These are phyloP conservation scores for Fusarium xylarioides DNA, from an alignment of 2,329 filamentous ascomycete genomes.

Conservation along the genomic window DNA sequence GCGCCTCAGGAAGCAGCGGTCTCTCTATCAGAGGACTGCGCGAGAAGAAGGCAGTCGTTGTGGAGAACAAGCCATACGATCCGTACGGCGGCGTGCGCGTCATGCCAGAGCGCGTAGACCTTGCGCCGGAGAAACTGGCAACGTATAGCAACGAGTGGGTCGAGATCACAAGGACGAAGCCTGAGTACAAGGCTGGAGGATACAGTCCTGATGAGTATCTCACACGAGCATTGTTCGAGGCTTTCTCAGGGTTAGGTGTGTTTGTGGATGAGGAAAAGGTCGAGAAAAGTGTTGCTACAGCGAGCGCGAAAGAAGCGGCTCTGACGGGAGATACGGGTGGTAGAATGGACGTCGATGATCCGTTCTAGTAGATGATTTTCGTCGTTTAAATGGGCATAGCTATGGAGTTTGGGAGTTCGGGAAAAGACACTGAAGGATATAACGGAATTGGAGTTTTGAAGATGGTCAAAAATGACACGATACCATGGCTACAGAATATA, in stretches of 20 bases:
- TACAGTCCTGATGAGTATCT: conserved; percentile 87
- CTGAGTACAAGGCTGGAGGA: conserved; percentile 77
- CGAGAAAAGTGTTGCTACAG: conserved; percentile 48
- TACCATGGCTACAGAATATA: conserved; percentile 8
- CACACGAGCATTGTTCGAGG: conserved; percentile 81
- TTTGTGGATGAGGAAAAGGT: conserved; percentile 82
- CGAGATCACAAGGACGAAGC: conserved; percentile 71
- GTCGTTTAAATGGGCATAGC: conserved; percentile 33
- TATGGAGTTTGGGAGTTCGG: conserved; percentile 37
- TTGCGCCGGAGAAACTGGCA: conserved; percentile 60
- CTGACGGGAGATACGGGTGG: conserved; percentile 44
- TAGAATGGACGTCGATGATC: conserved; percentile 61
- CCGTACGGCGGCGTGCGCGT: conserved; percentile 82
- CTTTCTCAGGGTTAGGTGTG: conserved; percentile 87
- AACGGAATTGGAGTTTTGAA: conserved; percentile 2
- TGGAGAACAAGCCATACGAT: conserved; percentile 80
- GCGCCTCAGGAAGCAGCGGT: conserved; percentile 46
- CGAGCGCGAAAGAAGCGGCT: conserved; percentile 50
- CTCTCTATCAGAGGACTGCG: conserved; percentile 84
- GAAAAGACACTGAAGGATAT: neutral
- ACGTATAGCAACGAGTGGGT: conserved; percentile 81
- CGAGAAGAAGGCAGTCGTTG: conserved; percentile 58
- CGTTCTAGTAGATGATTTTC: conserved; percentile 47
- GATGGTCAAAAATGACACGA: conserved; percentile 2
- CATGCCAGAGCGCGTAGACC: conserved; percentile 72